Percentiles rank a stretch among this genome's conserved stretches.
Evolutionary conservation across 768 basidiomycete species (phyloP).

Genomic region (Boletus bicolor): DNA sequence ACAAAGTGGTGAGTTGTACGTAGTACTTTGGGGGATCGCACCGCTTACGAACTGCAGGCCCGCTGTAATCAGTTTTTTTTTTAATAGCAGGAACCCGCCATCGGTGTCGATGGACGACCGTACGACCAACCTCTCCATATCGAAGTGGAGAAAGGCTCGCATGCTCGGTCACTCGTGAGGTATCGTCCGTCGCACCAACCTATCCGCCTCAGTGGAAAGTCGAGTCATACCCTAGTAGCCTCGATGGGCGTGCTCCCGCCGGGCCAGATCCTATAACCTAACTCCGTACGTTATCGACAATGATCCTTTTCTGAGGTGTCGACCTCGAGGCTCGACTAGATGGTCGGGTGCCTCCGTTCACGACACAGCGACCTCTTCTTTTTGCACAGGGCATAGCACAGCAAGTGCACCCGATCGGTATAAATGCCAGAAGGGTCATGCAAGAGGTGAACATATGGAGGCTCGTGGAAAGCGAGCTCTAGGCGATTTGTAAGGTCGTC

Average conservation of each 20-base stretch:
- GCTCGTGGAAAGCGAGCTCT: background rate
- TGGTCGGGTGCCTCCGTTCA: background rate
- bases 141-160: background rate
- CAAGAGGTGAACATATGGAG: background rate
- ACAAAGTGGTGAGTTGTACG: background rate
- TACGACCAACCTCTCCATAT: background rate
- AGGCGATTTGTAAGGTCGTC: background rate
- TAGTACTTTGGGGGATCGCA: slow-evolving; percentile 5
- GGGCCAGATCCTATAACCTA: background rate
- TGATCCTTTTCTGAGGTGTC: background rate
- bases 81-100: background rate
- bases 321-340: background rate
- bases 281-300: background rate
- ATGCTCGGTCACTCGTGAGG: background rate
- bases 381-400: background rate
- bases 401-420: background rate
- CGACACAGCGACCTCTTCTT: background rate
- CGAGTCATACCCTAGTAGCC: background rate
- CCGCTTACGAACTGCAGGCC: background rate
- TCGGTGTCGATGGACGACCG: background rate
- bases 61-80: background rate
- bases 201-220: background rate
- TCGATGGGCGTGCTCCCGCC: background rate
- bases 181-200: background rate
- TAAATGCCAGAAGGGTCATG: background rate